These are phyloP conservation scores for Annulohypoxylon maeteangense DNA, from an alignment of 495 filamentous ascomycete genomes.

Conservation along the genomic window DNA sequence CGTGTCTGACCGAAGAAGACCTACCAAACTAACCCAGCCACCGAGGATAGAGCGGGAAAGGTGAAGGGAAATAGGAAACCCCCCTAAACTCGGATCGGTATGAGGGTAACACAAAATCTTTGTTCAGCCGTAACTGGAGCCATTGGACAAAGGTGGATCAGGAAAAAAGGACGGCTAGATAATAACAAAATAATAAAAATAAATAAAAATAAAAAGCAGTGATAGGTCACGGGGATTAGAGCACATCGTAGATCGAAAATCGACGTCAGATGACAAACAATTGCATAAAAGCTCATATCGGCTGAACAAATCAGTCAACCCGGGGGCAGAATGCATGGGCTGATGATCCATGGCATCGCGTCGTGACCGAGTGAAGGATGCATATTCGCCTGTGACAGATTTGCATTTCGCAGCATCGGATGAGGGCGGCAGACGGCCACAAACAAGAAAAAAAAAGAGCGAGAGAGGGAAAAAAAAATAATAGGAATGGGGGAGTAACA, in stretches of 20 bases:
- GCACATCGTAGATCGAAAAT: constrained; percentile 42
- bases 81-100: constrained; percentile 42
- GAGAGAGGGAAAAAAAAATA: constrained; percentile 10
- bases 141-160: constrained; percentile 34
- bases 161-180: background rate
- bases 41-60: constrained; percentile 41
- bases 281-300: constrained; percentile 47
- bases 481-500: constrained; percentile 16
- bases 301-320: constrained; percentile 48
- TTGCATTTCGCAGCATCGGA: constrained; percentile 46
- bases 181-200: background rate
- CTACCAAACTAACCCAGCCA: constrained; percentile 37
- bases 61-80: constrained; percentile 24
- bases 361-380: constrained; percentile 46
- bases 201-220: constrained; percentile 3
- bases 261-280: constrained; percentile 46
- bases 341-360: constrained; percentile 46
- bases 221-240: constrained; percentile 38
- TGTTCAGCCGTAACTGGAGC: constrained; percentile 38
- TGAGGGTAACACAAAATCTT: constrained; percentile 41
- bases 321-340: constrained; percentile 43
- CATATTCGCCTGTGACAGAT: constrained; percentile 47
- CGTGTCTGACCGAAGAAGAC: constrained; percentile 43
- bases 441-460: constrained; percentile 31
- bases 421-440: constrained; percentile 45